Evolutionary conservation across 129 eudicot species (phyloP), one percentile per base, ranked within the genome.

Genomic region (Glebionis coronaria): DNA sequence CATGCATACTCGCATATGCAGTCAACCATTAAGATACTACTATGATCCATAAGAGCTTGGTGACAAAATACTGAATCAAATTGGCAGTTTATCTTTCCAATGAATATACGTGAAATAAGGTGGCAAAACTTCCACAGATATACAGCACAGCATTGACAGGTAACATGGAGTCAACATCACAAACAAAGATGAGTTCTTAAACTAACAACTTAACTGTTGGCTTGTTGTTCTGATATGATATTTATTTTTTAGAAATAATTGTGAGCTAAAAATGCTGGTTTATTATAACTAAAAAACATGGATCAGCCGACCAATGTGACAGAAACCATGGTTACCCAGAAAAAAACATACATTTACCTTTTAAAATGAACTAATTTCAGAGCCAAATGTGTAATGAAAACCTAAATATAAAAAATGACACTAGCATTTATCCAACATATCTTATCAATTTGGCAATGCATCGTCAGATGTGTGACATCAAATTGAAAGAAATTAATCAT

Each of bases 401-500:
- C 40, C 20, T 54, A 68, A 35, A 21, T 20, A 42, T 55, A 54
- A 9, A 63, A 69, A 9, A 69, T 56, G 45, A 69, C 29, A 44
- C 9, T 35, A 2, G 2, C 25, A 23, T 23, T 23, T 23, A 23
- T 23, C 42, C 1, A 2, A 5, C 42, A 35, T 1, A 35, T 13
- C 0, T 40, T 47, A 46, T 35, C 23, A 40, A 66, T 57, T 21
- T 11, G n/a, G 11, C 12, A 68, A 47, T 56, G 59, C 9, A 47
- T 67, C 74, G 7, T 27, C 28, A 67, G 74, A 67, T 75, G 62
- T 58, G 55, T 35, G 31, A 59, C 6, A 61, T 71, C 35, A 44
- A 27, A 54, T 15, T 23, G 25, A 23, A 23, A 23, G 25, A 23
- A 23, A 23, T 16, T 31, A 65, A 73, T 73, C 47, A 46, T 1